Conservation (phyloP, 2,329 filamentous ascomycete genomes). For the Hyphodiscus sp. region DNA sequence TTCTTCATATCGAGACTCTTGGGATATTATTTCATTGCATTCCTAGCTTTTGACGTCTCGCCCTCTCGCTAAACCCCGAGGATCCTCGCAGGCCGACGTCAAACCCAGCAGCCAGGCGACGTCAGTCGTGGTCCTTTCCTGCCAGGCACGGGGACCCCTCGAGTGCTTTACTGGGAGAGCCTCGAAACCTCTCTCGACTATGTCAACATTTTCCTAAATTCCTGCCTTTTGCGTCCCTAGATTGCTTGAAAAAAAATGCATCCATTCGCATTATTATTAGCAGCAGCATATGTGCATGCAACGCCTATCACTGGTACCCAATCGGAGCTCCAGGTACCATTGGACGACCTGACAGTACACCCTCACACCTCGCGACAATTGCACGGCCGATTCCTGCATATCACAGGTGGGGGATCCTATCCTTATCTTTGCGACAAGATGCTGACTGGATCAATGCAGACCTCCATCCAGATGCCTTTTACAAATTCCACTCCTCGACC, state of each 20-base stretch:
- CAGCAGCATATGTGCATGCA: conserved; percentile 15
- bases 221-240: conserved; percentile 5
- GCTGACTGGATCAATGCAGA: conserved; percentile 47
- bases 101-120: not conserved
- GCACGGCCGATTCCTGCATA: conserved; percentile 76
- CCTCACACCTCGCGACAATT: conserved; percentile 36
- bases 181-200: not conserved
- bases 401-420: conserved; percentile 59
- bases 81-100: not conserved
- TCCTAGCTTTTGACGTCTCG: not conserved
- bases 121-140: not conserved
- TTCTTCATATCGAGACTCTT: not conserved
- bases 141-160: not conserved
- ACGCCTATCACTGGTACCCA: conserved; percentile 18
- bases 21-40: not conserved
- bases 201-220: conserved; percentile 7
- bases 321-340: conserved; percentile 22
- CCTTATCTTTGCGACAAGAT: conserved; percentile 18
- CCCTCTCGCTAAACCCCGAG: not conserved
- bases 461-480: conserved; percentile 85
- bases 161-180: not conserved
- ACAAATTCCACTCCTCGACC: conserved; percentile 71
- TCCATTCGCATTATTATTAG: conserved; percentile 14
- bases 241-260: conserved; percentile 22
- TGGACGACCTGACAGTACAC: conserved; percentile 22